Conservation (phyloP, 1,284 basidiomycete species). For the Rugiboletus extremiorientalis region DNA sequence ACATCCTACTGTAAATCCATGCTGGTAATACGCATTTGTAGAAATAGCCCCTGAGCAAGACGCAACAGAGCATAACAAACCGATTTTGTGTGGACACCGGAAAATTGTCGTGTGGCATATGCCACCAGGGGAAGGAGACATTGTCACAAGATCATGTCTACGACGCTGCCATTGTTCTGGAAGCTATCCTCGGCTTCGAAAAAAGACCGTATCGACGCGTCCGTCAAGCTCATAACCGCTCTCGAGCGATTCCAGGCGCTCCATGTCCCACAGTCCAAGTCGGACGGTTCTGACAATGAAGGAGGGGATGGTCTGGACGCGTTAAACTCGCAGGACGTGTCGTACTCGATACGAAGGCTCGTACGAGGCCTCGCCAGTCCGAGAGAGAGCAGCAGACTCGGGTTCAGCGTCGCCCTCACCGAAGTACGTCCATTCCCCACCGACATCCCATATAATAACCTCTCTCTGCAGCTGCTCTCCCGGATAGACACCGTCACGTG, state of each 20-base stretch:
- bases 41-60: conserved; percentile 14
- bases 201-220: conserved; percentile 81
- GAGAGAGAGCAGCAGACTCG: conserved; percentile 88
- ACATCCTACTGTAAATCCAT: too few species aligned
- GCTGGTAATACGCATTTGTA: not conserved
- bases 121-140: not conserved
- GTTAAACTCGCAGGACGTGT: conserved; percentile 84
- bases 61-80: conserved; percentile 29
- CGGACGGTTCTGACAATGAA: conserved; percentile 47
- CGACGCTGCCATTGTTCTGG: conserved; percentile 92
- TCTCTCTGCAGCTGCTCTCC: conserved; percentile 65
- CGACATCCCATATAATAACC: conserved; percentile 4
- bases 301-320: conserved; percentile 56
- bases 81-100: conserved; percentile 3
- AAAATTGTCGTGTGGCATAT: conserved; percentile 10
- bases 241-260: conserved; percentile 82
- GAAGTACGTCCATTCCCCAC: conserved; percentile 60
- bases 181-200: conserved; percentile 83
- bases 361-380: conserved; percentile 89
- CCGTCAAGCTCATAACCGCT: conserved; percentile 78
- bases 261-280: conserved; percentile 46
- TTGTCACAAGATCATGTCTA: conserved; percentile 59
- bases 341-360: conserved; percentile 84
- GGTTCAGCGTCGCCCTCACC: conserved; percentile 94
- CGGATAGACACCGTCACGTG: conserved; percentile 80